These are phyloP conservation scores for Plenodomus tracheiphilus DNA, from an alignment of 2,329 filamentous ascomycete species.

Conservation along the genomic window DNA sequence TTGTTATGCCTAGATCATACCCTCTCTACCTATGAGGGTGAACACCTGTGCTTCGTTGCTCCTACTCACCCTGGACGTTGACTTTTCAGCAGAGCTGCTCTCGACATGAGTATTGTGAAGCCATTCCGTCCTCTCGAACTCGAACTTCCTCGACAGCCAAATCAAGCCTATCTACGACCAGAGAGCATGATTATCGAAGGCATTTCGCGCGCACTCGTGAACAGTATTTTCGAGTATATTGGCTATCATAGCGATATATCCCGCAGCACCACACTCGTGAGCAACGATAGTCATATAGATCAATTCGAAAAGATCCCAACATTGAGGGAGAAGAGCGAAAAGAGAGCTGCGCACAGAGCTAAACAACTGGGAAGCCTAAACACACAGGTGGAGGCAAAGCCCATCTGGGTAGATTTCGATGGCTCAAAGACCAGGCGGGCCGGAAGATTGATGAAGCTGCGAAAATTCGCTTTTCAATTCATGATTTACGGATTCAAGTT, in stretches of 20 bases:
- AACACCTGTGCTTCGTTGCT: too few species aligned
- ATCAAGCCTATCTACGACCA: slow-evolving; percentile 1
- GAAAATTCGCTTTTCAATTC: neutral
- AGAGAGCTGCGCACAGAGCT: neutral
- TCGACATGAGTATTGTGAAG: neutral
- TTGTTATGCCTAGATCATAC: too few species aligned
- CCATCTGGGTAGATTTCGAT: slow-evolving; percentile 6
- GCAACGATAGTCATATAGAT: slow-evolving; percentile 1
- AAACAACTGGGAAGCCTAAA: slow-evolving; percentile 4
- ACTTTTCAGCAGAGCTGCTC: too few species aligned
- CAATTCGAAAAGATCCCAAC: neutral
- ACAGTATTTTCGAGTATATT: slow-evolving; percentile 1
- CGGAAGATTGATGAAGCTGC: slow-evolving; percentile 6
- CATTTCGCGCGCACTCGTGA: neutral
- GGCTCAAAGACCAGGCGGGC: slow-evolving; percentile 4
- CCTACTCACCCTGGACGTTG: too few species aligned
- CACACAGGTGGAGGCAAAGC: slow-evolving; percentile 9
- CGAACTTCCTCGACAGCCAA: slow-evolving; percentile 1
- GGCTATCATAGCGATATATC: slow-evolving; percentile 1
- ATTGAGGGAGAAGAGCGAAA: neutral
- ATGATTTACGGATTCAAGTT: slow-evolving; percentile 10
- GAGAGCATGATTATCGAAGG: neutral
- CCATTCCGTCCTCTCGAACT: neutral
- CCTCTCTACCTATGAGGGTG: too few species aligned
- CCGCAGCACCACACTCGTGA: slow-evolving; percentile 3